phyloP scores from a whole-genome alignment of 768 basidiomycete genomes.

The Amanita inopinata region DNA sequence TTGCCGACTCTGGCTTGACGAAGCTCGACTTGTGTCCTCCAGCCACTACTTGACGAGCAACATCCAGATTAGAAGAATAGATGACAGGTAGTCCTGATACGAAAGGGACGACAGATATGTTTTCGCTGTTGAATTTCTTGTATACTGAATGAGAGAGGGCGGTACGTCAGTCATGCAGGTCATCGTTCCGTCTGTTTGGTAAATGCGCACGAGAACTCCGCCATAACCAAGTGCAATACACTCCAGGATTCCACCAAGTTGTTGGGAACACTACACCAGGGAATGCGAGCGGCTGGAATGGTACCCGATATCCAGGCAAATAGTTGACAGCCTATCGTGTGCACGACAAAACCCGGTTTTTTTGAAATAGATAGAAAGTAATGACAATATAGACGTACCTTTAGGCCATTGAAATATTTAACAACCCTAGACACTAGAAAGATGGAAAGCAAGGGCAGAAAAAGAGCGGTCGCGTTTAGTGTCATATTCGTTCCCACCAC shows the following conservation, averaged over 20 bases:
- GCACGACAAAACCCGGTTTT: no score
- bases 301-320: conserved; percentile 29
- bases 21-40: conserved; percentile 31
- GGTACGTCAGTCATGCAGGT: no score
- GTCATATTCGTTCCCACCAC: no score
- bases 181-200: no score
- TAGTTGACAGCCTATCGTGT: conserved; percentile 24
- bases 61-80: conserved; percentile 36
- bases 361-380: neutral
- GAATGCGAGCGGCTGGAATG: conserved; percentile 29
- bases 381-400: conserved; percentile 18
- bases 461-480: no score
- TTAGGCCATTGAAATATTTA: conserved; percentile 21
- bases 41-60: conserved; percentile 32
- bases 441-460: conserved; percentile 12
- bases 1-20: conserved; percentile 27
- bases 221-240: conserved; percentile 26
- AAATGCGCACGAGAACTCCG: no score
- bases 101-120: conserved; percentile 30
- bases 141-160: no score
- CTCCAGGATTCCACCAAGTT: conserved; percentile 34
- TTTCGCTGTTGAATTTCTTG: conserved; percentile 26
- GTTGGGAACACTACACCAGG: conserved; percentile 29
- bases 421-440: conserved; percentile 24
- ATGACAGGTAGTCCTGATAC: conserved; percentile 26